Percentiles rank a stretch among this genome's conserved stretches.
Conservation (phyloP, 2,329 filamentous ascomycete species). For the Ophiocordyceps robertsii region DNA sequence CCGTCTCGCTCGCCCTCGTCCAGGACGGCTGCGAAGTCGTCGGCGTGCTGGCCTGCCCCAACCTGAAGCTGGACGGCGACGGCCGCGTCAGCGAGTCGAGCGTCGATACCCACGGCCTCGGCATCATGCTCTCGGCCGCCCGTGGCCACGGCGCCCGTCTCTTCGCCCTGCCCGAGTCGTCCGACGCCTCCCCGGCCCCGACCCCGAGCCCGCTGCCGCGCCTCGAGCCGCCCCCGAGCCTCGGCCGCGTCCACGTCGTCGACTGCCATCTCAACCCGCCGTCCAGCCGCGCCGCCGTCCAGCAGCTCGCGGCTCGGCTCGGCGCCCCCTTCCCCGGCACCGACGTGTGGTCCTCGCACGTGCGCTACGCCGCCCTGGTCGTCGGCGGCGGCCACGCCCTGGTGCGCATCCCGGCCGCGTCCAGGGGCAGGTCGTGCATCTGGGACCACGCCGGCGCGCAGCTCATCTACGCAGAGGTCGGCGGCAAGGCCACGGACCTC, state of each 20-base stretch:
- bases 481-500: conserved; percentile 38
- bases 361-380: conserved; percentile 23
- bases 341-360: conserved; percentile 25
- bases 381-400: conserved; percentile 22
- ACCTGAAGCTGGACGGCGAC: conserved; percentile 24
- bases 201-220: conserved; percentile 7
- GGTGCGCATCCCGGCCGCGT: conserved; percentile 15
- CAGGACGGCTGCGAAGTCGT: conserved; percentile 42
- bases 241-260: conserved; percentile 17
- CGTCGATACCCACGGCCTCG: conserved; percentile 18
- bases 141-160: background rate
- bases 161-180: conserved; percentile 1
- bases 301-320: conserved; percentile 13
- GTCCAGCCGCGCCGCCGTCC: conserved; percentile 17
- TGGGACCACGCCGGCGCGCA: conserved; percentile 47
- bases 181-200: conserved; percentile 3
- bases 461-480: conserved; percentile 40
- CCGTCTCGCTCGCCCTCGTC: conserved; percentile 44
- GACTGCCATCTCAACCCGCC: conserved; percentile 18
- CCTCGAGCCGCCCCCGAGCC: conserved; percentile 7
- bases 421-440: conserved; percentile 13
- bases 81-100: conserved; percentile 19
- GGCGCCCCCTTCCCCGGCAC: conserved; percentile 21
- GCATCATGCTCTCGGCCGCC: conserved; percentile 22
- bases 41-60: conserved; percentile 49